Evolutionary conservation across 768 basidiomycete genomes (phyloP).

Genomic region (Cyathus striatus): DNA sequence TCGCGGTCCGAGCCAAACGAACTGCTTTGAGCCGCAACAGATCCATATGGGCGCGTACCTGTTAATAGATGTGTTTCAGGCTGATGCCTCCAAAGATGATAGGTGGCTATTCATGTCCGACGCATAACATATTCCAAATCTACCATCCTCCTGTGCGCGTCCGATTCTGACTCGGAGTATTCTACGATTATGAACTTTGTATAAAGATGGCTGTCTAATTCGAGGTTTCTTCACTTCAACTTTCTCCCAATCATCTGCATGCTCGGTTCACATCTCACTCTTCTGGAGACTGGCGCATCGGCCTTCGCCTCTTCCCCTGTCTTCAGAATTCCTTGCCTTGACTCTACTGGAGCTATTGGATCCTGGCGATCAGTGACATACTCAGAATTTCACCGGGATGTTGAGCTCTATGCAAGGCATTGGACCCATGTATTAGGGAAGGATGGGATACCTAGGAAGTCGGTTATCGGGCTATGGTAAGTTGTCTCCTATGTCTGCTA

Average conservation of each 20-base stretch:
- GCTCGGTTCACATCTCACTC: slow-evolving; percentile 54
- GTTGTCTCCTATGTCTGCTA: slow-evolving; percentile 13
- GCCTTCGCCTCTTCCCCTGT: slow-evolving; percentile 44
- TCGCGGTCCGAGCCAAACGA: slow-evolving; percentile 28
- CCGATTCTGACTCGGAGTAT: slow-evolving; percentile 26
- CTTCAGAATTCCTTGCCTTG: slow-evolving; percentile 54
- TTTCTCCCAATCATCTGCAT: slow-evolving; percentile 20
- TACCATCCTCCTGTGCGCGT: slow-evolving; percentile 17
- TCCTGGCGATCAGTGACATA: slow-evolving; percentile 64
- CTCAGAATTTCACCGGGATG: slow-evolving; percentile 55
- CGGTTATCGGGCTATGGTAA: slow-evolving; percentile 73
- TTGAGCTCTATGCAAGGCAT: slow-evolving; percentile 59
- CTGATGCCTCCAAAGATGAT: slow-evolving; percentile 18
- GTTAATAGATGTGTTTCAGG: slow-evolving; percentile 27
- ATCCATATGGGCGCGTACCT: slow-evolving; percentile 31
- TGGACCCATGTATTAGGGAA: slow-evolving; percentile 50
- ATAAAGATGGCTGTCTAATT: slow-evolving; percentile 7
- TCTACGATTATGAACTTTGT: background rate
- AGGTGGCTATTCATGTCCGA: slow-evolving; percentile 19
- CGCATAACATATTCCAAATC: slow-evolving; percentile 16
- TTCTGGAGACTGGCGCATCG: slow-evolving; percentile 53
- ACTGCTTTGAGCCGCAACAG: slow-evolving; percentile 22
- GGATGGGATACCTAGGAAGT: slow-evolving; percentile 42
- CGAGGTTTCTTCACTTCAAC: slow-evolving; percentile 9
- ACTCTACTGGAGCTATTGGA: slow-evolving; percentile 35